A percentile compares a stretch with the other conserved stretches of the same genome.
Conservation (phyloP, 768 basidiomycete species). For the Amyloporia xantha region DNA sequence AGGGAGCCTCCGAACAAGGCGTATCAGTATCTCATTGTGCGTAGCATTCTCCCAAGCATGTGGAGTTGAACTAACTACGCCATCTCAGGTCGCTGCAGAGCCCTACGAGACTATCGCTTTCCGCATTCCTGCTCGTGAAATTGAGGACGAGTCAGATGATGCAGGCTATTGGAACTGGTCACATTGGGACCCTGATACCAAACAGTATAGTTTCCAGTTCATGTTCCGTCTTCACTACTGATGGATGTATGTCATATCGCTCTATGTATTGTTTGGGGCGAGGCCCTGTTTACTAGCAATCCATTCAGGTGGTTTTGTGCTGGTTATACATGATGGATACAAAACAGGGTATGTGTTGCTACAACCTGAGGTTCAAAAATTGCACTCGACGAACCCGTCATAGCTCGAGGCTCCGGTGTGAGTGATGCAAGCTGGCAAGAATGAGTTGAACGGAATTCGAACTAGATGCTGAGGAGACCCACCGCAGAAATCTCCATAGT, state of each 20-base stretch:
- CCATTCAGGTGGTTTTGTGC: no score
- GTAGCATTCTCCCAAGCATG: background rate
- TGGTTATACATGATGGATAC: background rate
- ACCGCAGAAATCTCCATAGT: constrained; percentile 18
- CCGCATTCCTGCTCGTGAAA: constrained; percentile 94
- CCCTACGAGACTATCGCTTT: constrained; percentile 99
- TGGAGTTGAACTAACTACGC: background rate
- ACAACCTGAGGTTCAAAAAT: background rate
- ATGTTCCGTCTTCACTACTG: constrained; percentile 67
- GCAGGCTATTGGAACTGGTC: constrained; percentile 96
- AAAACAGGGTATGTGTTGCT: background rate
- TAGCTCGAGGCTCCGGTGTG: constrained; percentile 16
- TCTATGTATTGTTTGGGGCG: no score
- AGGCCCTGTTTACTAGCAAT: no score
- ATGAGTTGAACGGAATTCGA: background rate
- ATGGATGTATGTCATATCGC: no score
- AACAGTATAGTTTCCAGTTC: constrained; percentile 97
- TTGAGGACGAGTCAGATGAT: constrained; percentile 91
- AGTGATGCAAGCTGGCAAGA: constrained; percentile 15
- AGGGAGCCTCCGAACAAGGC: constrained; percentile 92
- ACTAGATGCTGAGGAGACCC: background rate
- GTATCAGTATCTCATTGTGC: constrained; percentile 93
- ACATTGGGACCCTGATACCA: constrained; percentile 99
- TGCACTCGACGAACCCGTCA: constrained; percentile 17
- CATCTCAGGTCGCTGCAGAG: constrained; percentile 97